Percentiles rank a stretch among this genome's conserved stretches.
phyloP scores from a whole-genome alignment of 1,284 basidiomycete species.

The Rhodotorula sp. region DNA sequence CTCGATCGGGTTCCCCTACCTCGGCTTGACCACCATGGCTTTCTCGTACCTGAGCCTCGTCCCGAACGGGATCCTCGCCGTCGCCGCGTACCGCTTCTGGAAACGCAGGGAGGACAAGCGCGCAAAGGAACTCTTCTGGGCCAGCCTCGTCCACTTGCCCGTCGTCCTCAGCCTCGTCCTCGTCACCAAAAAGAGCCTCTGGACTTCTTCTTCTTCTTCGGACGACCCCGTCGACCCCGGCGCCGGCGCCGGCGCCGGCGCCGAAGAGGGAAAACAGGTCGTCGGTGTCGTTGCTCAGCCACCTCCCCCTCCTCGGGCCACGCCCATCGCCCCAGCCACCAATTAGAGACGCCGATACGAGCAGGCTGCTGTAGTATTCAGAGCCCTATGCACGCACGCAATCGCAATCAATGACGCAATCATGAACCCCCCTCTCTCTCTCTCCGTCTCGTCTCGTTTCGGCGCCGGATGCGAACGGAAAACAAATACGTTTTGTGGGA shows the following conservation, averaged over 20 bases:
- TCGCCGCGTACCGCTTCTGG: conserved; percentile 75
- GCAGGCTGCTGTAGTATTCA: no score
- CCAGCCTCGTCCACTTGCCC: conserved; percentile 85
- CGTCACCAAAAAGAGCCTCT: conserved; percentile 74
- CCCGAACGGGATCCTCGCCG: conserved; percentile 71
- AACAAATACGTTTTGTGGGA: no score
- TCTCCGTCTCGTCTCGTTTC: no score
- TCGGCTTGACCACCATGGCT: conserved; percentile 80
- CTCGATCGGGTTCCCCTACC: conserved; percentile 69
- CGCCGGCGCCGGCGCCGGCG: no score
- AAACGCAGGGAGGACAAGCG: conserved; percentile 65
- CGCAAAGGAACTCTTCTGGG: conserved; percentile 75
- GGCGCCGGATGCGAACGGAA: no score
- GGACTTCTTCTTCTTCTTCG: conserved; percentile 14
- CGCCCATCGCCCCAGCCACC: conserved; percentile 5
- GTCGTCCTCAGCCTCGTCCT: conserved; percentile 89
- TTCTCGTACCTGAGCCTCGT: conserved; percentile 76
- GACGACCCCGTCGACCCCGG: conserved; percentile 5
- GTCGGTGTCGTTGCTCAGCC: neutral
- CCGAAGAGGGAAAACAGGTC: neutral
- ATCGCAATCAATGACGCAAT: no score
- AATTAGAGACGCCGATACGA: neutral
- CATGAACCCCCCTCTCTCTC: no score
- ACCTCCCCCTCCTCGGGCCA: neutral
- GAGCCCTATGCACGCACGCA: no score